Evolutionary conservation across 2,329 filamentous ascomycete genomes (phyloP).

Genomic region (Chalaropsis ovoidea): DNA sequence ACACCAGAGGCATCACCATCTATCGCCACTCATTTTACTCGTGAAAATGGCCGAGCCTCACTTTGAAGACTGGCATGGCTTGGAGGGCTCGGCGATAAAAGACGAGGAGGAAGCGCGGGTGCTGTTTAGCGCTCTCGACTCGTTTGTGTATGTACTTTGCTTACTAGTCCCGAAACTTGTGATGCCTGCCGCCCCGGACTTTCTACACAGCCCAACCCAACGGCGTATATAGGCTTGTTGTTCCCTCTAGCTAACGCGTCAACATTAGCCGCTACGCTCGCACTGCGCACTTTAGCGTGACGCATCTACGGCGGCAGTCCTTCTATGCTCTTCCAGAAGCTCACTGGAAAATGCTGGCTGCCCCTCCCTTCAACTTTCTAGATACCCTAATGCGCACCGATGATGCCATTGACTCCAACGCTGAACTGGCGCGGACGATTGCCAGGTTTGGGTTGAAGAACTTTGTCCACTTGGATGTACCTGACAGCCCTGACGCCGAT

Average conservation of each 20-base stretch:
- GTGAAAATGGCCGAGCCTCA: not conserved
- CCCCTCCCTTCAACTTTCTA: constrained; percentile 71
- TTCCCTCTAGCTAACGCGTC: not conserved
- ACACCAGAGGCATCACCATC: not conserved
- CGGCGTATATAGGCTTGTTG: not conserved
- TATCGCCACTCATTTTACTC: not conserved
- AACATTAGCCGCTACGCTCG: constrained; percentile 65
- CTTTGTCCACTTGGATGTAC: constrained; percentile 37
- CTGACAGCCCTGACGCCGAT: constrained; percentile 30
- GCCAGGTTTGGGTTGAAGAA: constrained; percentile 56
- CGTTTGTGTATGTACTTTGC: constrained; percentile 59
- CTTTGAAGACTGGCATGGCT: constrained; percentile 21
- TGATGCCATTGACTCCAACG: constrained; percentile 79
- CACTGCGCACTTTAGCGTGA: constrained; percentile 78
- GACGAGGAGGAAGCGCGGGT: constrained; percentile 75
- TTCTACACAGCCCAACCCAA: not conserved
- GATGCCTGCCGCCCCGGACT: not conserved
- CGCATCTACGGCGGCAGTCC: constrained; percentile 77
- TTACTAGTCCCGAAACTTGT: not conserved
- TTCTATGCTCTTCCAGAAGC: constrained; percentile 81
- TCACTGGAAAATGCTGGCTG: constrained; percentile 75
- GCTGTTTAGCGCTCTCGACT: constrained; percentile 73
- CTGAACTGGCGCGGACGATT: constrained; percentile 70
- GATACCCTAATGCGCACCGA: constrained; percentile 71
- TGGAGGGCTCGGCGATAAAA: constrained; percentile 23